Conservation (phyloP, 257 asterid genomes). For the Asclepias syriaca region DNA sequence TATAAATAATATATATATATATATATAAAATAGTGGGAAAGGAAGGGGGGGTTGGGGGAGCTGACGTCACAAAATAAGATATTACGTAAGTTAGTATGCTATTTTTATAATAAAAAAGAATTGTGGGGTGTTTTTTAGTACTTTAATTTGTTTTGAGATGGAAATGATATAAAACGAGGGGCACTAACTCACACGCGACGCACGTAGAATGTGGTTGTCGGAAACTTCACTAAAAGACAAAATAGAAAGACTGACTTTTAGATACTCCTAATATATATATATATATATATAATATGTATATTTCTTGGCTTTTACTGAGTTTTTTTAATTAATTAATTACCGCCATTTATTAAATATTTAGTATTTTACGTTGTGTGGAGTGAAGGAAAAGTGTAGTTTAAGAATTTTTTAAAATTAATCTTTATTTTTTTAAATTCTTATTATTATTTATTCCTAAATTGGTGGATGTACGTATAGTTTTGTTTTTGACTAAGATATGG, state of each 20-base stretch:
- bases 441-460: neutral
- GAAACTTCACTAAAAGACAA: constrained; percentile 37
- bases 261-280: neutral
- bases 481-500: neutral
- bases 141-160: constrained; percentile 3
- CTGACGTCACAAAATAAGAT: too few relatives aligned
- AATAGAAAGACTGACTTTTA: constrained; percentile 23
- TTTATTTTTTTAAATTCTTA: neutral
- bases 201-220: constrained; percentile 13
- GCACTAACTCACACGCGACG: constrained; percentile 19
- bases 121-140: neutral
- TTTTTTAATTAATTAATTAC: neutral
- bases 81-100: too few relatives aligned
- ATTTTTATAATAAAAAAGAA: too few relatives aligned
- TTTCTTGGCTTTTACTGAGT: constrained; percentile 6
- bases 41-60: too few relatives aligned
- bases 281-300: constrained; percentile 6
- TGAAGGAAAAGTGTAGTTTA: neutral
- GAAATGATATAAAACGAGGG: constrained; percentile 16
- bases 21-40: too few relatives aligned
- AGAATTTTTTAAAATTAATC: neutral
- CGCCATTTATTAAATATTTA: neutral
- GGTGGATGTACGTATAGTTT: neutral
- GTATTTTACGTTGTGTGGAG: neutral
- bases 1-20: too few relatives aligned